A percentile compares a stretch with the other conserved stretches of the same genome.
These are phyloP conservation scores for Diophrys appendiculata DNA, from an alignment of 73 alveolate genomes.

Conservation along the genomic window DNA sequence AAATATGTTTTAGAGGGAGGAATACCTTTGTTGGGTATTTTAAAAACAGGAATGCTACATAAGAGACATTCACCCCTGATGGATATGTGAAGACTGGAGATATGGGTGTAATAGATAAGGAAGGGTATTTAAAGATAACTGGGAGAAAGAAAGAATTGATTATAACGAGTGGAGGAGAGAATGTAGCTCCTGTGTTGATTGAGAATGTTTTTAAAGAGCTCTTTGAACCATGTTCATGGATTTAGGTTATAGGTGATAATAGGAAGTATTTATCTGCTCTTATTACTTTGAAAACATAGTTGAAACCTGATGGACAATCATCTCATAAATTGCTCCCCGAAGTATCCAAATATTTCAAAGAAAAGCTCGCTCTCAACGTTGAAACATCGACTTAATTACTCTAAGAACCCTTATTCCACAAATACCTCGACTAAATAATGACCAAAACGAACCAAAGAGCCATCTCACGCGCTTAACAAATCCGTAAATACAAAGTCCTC, in stretches of 20 bases:
- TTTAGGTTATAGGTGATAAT: constrained; percentile 82
- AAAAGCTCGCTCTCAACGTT: too few relatives aligned
- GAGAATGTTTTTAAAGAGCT: constrained; percentile 76
- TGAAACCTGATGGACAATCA: constrained; percentile 50
- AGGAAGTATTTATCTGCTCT: constrained; percentile 65
- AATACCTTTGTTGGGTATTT: constrained; percentile 92
- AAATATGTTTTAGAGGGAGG: constrained; percentile 93
- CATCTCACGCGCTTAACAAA: constrained; percentile 71
- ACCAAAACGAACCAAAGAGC: constrained; percentile 65
- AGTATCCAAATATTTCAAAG: constrained; percentile 40
- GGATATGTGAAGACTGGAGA: constrained; percentile 97
- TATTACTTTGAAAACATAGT: constrained; percentile 61
- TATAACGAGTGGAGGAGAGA: constrained; percentile 97
- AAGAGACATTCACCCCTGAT: constrained; percentile 80
- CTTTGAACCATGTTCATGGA: constrained; percentile 72
- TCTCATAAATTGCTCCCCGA: constrained; percentile 75
- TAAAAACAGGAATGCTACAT: constrained; percentile 81
- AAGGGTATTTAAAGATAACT: constrained; percentile 81
- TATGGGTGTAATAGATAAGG: constrained; percentile 81
- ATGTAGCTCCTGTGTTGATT: constrained; percentile 93
- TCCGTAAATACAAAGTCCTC: constrained; percentile 71
- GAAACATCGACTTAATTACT: too few relatives aligned
- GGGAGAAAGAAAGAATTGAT: constrained; percentile 93
- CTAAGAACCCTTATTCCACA: too few relatives aligned
- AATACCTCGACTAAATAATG: constrained; percentile 18